These are phyloP conservation scores for Nicotiana otophora DNA, from an alignment of 257 asterid species.

Conservation along the genomic window DNA sequence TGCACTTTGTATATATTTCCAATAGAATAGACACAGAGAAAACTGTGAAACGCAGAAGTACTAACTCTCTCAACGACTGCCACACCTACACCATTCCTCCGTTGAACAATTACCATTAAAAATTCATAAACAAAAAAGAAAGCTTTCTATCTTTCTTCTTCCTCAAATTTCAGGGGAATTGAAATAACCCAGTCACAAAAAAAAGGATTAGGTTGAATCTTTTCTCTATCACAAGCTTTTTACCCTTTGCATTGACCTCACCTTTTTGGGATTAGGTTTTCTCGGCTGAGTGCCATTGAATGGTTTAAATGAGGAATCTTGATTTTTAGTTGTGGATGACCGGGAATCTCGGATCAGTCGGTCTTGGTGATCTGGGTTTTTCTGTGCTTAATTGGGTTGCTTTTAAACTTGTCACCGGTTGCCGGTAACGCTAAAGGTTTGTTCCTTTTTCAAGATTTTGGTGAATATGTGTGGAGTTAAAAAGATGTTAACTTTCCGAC, in stretches of 20 bases:
- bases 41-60: background rate
- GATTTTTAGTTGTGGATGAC: background rate
- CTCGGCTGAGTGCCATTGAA: background rate
- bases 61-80: background rate
- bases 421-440: constrained; percentile 13
- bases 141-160: background rate
- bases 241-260: background rate
- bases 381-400: background rate
- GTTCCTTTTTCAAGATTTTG: background rate
- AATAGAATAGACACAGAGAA: background rate
- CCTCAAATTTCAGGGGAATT: background rate
- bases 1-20: background rate
- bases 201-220: no score
- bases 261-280: background rate
- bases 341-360: background rate
- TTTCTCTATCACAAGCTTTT: background rate
- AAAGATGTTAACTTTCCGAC: background rate
- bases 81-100: background rate
- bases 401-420: background rate
- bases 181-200: background rate
- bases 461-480: background rate
- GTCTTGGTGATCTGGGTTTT: background rate
- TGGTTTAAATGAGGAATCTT: background rate
- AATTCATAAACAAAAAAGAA: background rate
- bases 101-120: background rate